A percentile compares a stretch with the other conserved stretches of the same genome.
Evolutionary conservation across 2,329 filamentous ascomycete genomes (phyloP).

Genomic region (Tolypocladium pustulatum): DNA sequence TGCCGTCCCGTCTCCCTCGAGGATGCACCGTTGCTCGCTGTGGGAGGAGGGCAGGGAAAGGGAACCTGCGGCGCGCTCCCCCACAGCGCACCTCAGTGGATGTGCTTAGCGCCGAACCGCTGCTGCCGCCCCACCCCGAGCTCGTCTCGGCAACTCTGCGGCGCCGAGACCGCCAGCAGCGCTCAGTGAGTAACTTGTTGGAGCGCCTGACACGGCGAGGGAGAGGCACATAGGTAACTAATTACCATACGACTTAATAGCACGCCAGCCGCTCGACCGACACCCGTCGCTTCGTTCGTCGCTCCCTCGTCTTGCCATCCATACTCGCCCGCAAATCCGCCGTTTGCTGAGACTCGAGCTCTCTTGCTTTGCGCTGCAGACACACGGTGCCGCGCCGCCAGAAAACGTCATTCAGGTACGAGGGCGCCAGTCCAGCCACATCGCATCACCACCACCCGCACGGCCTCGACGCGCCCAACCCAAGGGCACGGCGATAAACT

Average conservation of each 20-base stretch:
- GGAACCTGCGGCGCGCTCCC: not conserved
- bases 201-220: not conserved
- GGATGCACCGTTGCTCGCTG: not conserved
- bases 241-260: no score
- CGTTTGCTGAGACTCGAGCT: not conserved
- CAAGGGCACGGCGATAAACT: not conserved
- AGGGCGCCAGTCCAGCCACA: not conserved
- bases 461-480: not conserved
- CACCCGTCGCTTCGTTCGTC: not conserved
- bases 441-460: not conserved
- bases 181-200: not conserved
- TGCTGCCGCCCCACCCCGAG: not conserved
- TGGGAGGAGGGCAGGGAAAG: no score
- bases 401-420: conserved; percentile 1
- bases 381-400: not conserved
- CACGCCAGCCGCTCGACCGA: not conserved
- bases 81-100: not conserved
- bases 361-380: not conserved
- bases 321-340: not conserved
- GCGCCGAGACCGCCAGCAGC: conserved; percentile 1
- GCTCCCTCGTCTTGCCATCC: not conserved
- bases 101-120: not conserved
- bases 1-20: not conserved
- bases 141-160: not conserved
- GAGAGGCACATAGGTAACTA: not conserved